These are phyloP conservation scores for Ambrosia artemisiifolia DNA, from an alignment of 129 eudicot species.

Conservation along the genomic window DNA sequence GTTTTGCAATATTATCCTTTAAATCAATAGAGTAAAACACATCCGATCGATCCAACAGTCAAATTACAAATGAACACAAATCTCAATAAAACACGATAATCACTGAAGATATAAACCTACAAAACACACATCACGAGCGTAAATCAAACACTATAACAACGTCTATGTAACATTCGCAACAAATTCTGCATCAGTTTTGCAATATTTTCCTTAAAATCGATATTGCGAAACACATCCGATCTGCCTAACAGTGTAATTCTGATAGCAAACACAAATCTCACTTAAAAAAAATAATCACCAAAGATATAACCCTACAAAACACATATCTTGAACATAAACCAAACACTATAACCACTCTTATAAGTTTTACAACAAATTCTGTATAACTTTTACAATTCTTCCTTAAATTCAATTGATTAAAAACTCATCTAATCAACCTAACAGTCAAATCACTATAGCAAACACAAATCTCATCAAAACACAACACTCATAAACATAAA, in stretches of 20 bases:
- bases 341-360: background rate
- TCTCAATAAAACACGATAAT: background rate
- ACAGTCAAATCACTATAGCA: conserved; percentile 5
- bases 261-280: no score
- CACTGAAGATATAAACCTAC: background rate
- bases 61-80: background rate
- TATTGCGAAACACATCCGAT: conserved; percentile 18
- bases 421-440: conserved; percentile 25
- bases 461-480: background rate
- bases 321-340: background rate
- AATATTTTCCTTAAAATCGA: background rate
- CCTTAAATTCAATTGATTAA: background rate
- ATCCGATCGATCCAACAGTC: conserved; percentile 24
- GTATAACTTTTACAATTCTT: background rate
- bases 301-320: no score
- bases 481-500: background rate
- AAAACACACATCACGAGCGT: background rate
- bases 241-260: background rate
- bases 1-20: no score
- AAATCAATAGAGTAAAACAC: background rate
- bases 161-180: background rate
- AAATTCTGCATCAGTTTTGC: background rate
- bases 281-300: no score
- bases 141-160: conserved; percentile 8
- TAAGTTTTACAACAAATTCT: background rate